A percentile compares a stretch with the other conserved stretches of the same genome.
phyloP scores from a whole-genome alignment of 495 filamentous ascomycete genomes.

The Aspergillus sclerotiicarbonarius region DNA sequence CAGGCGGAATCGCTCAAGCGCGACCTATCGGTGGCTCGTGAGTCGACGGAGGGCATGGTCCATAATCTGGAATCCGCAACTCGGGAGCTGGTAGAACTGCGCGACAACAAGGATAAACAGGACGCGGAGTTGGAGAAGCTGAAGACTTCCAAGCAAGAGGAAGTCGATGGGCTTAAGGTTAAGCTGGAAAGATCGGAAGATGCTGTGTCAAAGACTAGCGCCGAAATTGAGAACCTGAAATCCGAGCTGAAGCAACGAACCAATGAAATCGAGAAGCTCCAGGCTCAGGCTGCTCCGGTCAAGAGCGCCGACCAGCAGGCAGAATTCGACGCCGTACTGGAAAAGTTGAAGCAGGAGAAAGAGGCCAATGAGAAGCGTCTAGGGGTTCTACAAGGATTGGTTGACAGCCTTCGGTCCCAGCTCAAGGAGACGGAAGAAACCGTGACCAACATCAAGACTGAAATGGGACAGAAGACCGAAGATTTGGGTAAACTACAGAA shows the following conservation, averaged over 20 bases:
- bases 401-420: conserved; percentile 50
- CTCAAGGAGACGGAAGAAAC: conserved; percentile 48
- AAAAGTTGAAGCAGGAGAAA: conserved; percentile 38
- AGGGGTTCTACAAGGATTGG: conserved; percentile 50
- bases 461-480: conserved; percentile 37
- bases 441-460: conserved; percentile 40
- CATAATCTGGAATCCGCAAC: conserved; percentile 60
- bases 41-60: conserved; percentile 64
- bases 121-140: conserved; percentile 44
- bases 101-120: conserved; percentile 57
- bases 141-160: conserved; percentile 30
- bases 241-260: conserved; percentile 55
- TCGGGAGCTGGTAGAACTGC: conserved; percentile 55
- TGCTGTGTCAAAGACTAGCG: conserved; percentile 42
- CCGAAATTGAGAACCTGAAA: conserved; percentile 52
- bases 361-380: conserved; percentile 51
- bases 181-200: conserved; percentile 44
- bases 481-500: conserved; percentile 28
- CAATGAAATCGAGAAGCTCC: conserved; percentile 50
- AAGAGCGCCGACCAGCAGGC: conserved; percentile 44
- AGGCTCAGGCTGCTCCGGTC: conserved; percentile 36
- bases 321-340: conserved; percentile 32
- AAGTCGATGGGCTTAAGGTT: conserved; percentile 41
- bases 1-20: conserved; percentile 56
- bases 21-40: conserved; percentile 56